A percentile compares a stretch with the other conserved stretches of the same genome.
phyloP scores from a whole-genome alignment of 345 rosid genomes.

The Aethionema arabicum region DNA sequence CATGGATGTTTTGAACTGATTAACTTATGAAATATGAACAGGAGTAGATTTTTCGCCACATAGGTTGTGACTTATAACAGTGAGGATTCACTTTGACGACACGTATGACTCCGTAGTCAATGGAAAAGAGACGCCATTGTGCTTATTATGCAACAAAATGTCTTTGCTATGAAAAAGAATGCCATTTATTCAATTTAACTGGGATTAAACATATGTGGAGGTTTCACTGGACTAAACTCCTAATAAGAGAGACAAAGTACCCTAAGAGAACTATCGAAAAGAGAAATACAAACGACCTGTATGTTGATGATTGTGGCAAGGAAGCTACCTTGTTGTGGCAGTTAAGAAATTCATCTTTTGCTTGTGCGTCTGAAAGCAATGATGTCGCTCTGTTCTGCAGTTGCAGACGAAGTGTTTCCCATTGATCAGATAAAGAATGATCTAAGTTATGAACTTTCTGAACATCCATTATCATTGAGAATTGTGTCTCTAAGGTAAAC shows the following conservation, averaged over 20 bases:
- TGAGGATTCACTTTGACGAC: conserved; percentile 12
- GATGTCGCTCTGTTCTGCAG: conserved; percentile 45
- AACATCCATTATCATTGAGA: conserved; percentile 37
- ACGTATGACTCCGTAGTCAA: neutral
- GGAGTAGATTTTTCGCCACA: neutral
- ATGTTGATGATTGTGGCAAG: conserved; percentile 55
- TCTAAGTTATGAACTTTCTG: conserved; percentile 15
- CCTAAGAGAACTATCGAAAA: conserved; percentile 49
- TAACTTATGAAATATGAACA: neutral
- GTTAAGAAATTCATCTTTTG: conserved; percentile 32
- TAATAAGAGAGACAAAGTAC: conserved; percentile 40
- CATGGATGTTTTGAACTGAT: conserved; percentile 6
- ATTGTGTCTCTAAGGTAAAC: conserved; percentile 58
- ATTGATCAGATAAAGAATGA: conserved; percentile 42
- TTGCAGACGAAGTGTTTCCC: conserved; percentile 48
- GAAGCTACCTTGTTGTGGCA: conserved; percentile 74
- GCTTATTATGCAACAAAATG: conserved; percentile 15
- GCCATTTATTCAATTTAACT: conserved; percentile 16
- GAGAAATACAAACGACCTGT: conserved; percentile 43
- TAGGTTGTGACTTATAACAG: neutral
- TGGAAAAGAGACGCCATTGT: neutral
- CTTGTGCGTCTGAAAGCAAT: conserved; percentile 47
- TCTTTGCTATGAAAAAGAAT: neutral
- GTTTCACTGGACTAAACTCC: conserved; percentile 37
- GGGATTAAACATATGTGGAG: conserved; percentile 12